Evolutionary conservation across 345 rosid species (phyloP), one percentile per base, ranked within the genome.

Genomic region (Salix viminalis): DNA sequence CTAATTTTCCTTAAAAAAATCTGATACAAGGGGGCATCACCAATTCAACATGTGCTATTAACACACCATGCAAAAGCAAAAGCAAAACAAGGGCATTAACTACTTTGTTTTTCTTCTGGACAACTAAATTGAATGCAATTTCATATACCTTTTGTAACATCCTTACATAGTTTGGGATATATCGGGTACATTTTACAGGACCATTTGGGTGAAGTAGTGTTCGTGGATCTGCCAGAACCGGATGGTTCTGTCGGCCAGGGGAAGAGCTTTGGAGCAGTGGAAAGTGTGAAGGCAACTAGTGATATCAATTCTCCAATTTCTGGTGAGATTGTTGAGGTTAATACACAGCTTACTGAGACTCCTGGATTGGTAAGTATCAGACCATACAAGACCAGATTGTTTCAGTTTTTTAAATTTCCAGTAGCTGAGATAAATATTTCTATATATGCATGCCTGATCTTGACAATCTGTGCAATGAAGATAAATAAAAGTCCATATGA

Each of bases 241-340:
- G 94, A 91, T 7, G 79, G 28, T 34, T 37, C 92, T 71, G 97
- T 89, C 48, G 74, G 52, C 73, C 76, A 88, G 83, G 98, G 89
- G 0, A 73, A 83, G 52, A 79, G 89, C 82, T 96, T 96, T 81
- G 98, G 97, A 76, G 97, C 97, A 5, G 96, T 96, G 71, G 99
- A 93, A 64, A 93, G 98, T 88, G 99, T 93, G 61, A 93, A 92
- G 76, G 98, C 99, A 71, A 93, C 97, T 39, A 96, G 99, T 83
- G 98, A 96, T 82, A 70, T 93, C 52, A 83, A 88, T 70, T 92
- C 93, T n/a, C 99, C 98, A 12, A 86, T 93, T 83, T 91, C 97
- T 14, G 98, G 98, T 75, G 92, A 92, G 78, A 54, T 96, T 81
- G 77, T 93, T 65, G 99, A 91, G 84, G 87, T 93, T 65, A 96